Conservation (phyloP, 495 filamentous ascomycete genomes). For the Pyronema domesticum region DNA sequence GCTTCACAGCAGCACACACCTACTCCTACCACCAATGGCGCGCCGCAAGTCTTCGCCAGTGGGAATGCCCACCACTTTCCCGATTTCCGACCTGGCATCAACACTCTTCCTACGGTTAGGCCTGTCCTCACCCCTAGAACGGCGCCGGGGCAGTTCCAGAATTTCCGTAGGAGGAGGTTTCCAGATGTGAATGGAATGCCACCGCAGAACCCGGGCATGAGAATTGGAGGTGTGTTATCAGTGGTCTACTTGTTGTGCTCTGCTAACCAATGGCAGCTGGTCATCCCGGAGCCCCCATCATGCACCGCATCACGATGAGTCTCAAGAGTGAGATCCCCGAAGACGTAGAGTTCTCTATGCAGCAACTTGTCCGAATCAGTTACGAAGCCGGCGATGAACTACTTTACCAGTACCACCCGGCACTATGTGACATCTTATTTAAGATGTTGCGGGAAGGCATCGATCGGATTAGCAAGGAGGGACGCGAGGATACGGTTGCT, state of each 20-base stretch:
- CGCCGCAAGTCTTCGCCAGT: slow-evolving; percentile 8
- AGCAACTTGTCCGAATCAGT: slow-evolving; percentile 88
- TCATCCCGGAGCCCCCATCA: slow-evolving; percentile 13
- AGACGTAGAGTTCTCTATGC: slow-evolving; percentile 76
- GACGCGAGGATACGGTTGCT: slow-evolving; percentile 51
- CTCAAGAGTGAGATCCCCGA: slow-evolving; percentile 60
- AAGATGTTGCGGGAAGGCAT: slow-evolving; percentile 65
- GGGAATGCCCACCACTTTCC: slow-evolving; percentile 20
- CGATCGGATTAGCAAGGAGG: slow-evolving; percentile 43
- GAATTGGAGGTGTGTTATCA: slow-evolving; percentile 17
- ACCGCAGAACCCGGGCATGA: background rate
- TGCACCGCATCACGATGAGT: slow-evolving; percentile 30
- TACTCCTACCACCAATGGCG: slow-evolving; percentile 6
- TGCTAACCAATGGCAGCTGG: slow-evolving; percentile 10
- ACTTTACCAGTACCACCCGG: slow-evolving; percentile 78
- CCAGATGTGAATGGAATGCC: background rate
- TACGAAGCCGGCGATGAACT: slow-evolving; percentile 90
- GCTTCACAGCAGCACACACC: slow-evolving; percentile 12
- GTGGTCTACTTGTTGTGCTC: background rate
- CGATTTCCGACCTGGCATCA: slow-evolving; percentile 11
- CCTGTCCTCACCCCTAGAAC: slow-evolving; percentile 22
- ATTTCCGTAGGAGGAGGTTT: slow-evolving; percentile 3
- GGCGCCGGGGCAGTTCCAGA: slow-evolving; percentile 16
- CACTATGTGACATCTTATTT: slow-evolving; percentile 73
- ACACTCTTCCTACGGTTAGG: slow-evolving; percentile 16